Conservation (phyloP, 2,329 filamentous ascomycete species). For the Chaetomium sp. region DNA sequence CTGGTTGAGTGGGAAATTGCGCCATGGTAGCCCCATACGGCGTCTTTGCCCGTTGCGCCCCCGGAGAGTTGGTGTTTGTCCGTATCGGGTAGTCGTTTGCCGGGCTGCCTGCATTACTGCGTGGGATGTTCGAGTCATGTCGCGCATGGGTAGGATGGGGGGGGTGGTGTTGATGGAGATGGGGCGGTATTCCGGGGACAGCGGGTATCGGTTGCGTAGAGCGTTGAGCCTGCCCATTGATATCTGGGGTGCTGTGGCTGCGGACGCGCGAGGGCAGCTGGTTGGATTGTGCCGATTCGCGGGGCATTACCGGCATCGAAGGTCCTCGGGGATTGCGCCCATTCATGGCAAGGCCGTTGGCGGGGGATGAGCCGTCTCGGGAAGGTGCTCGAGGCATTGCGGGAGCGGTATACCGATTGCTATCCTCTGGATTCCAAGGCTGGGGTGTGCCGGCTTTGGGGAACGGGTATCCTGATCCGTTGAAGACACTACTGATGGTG, state of each 20-base stretch:
- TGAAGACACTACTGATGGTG: conserved; percentile 73
- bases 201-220: conserved; percentile 59
- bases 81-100: conserved; percentile 67
- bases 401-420: conserved; percentile 84
- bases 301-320: conserved; percentile 71
- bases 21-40: conserved; percentile 55
- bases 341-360: conserved; percentile 63
- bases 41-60: conserved; percentile 56
- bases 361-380: conserved; percentile 68
- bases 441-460: conserved; percentile 72
- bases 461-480: conserved; percentile 62
- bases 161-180: conserved; percentile 66
- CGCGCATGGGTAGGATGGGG: conserved; percentile 55
- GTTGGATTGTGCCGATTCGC: conserved; percentile 55
- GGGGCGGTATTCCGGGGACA: conserved; percentile 75
- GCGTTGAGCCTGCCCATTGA: conserved; percentile 69
- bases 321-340: conserved; percentile 72
- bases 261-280: conserved; percentile 70
- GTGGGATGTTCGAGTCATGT: conserved; percentile 65
- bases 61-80: conserved; percentile 71
- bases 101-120: conserved; percentile 83
- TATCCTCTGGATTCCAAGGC: conserved; percentile 66
- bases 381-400: conserved; percentile 81
- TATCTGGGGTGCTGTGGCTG: conserved; percentile 94
- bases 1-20: conserved; percentile 59